Base-by-base conservation (phyloP, 1,284 basidiomycete genomes). In the Microbotryum intermedium region DNA sequence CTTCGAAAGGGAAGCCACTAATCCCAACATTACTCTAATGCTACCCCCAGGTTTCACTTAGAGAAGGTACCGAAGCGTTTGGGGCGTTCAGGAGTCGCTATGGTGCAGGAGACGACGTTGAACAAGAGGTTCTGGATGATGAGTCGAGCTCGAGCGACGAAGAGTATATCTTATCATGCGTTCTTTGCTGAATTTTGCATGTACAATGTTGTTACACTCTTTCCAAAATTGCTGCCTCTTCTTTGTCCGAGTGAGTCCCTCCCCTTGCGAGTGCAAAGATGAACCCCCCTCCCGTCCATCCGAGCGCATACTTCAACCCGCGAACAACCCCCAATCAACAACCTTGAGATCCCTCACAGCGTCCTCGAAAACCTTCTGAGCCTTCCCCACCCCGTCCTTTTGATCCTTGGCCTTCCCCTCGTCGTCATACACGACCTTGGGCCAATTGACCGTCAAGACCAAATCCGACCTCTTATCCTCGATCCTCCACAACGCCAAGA, bases 401-500 rank as follows among this genome's bases (percentile, higher is more conserved):
- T 64, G 72, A 64, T 62, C 77, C 67, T 56, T 78, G 28, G 78
- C 78, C 55, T 81, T 80, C 20, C 74, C 60, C 25, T 69, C 74
- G 20, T 80, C 74, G 44, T 70, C 71, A 44, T 79, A 73, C 20
- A 88, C 88, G 26, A 88, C 16, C 13, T 16, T 39, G 4, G 34
- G 34, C 34, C 34, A 79, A 73, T 92, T 95, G 72, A 85, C 85
- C 23, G 85, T 85, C 65, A 88, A 79, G 43, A 93, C 85, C 23
- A 94, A 73, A 73, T 95, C 92, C 9, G 85, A 81, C 29, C 65
- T 56, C 46, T 61, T 61, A 4, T 26, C 26, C 23, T 61, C 61
- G n/a, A 91, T 76, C 28, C 91, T 83, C 76, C 84, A 93, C 10
- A 97, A 77, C 10, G 84, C 88, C 71, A 94, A 77, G 21, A 83